Evolutionary conservation across 305 asterid species (phyloP).

Genomic region (Salvia sclarea): DNA sequence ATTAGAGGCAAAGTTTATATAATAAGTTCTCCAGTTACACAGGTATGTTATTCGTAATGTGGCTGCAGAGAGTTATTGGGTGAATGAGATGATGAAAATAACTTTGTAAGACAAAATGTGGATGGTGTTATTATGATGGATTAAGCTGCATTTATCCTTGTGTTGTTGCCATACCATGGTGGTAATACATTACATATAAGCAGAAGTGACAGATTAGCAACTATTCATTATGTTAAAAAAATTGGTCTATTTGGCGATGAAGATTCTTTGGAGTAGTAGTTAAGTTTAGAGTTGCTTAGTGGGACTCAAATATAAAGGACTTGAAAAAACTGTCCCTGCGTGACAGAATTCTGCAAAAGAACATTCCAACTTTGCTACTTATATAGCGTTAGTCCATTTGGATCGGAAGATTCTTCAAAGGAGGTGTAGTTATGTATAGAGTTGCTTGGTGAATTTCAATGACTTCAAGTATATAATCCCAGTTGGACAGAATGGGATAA

Average conservation of each 20-base stretch:
- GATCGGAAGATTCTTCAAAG: neutral
- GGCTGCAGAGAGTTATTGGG: neutral
- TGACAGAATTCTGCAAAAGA: neutral
- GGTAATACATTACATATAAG: neutral
- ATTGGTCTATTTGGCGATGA: neutral
- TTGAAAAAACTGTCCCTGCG: neutral
- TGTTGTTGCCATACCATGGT: neutral
- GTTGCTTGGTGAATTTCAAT: neutral
- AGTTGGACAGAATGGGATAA: neutral
- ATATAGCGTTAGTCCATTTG: neutral
- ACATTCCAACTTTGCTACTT: neutral
- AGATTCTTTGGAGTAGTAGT: neutral
- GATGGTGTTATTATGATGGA: neutral
- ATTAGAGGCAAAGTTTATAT: neutral
- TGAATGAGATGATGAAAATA: neutral
- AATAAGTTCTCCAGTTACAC: neutral
- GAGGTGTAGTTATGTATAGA: neutral
- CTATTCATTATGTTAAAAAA: neutral
- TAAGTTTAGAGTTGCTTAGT: neutral
- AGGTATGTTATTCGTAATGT: neutral
- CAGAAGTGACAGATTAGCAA: neutral
- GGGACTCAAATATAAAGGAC: neutral
- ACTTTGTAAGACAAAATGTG: neutral
- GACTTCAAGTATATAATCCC: neutral
- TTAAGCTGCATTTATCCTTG: neutral